Conservation (phyloP, 192 early-diverging fungal species). For the Jimgerdemannia lactiflua region DNA sequence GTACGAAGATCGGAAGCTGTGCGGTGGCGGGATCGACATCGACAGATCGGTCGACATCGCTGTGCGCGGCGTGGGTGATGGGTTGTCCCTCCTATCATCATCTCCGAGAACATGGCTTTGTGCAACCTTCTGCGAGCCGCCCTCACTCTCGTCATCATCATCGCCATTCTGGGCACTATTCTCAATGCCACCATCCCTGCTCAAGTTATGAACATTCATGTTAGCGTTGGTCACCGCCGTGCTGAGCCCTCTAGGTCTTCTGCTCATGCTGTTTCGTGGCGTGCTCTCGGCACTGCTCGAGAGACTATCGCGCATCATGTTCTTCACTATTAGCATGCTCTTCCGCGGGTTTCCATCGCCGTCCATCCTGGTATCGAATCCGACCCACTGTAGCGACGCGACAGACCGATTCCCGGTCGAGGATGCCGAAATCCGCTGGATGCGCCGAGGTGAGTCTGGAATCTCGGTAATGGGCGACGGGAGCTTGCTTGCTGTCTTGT, state of each 20-base stretch:
- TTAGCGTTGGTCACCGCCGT: not conserved
- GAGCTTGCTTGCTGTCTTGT: not conserved
- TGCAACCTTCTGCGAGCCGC: not conserved
- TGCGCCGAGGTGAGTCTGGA: not conserved
- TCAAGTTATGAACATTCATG: not conserved
- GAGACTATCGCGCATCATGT: constrained; percentile 9
- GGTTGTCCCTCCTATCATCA: not conserved
- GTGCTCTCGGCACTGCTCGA: not conserved
- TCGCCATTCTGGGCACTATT: not conserved
- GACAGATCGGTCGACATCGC: not conserved
- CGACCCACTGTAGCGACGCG: constrained; percentile 11
- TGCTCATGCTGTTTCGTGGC: not conserved
- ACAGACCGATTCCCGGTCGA: constrained; percentile 3
- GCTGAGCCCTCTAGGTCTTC: not conserved
- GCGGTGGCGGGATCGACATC: not conserved
- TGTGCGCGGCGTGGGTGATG: not conserved
- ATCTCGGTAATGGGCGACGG: not conserved
- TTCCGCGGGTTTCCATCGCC: not conserved
- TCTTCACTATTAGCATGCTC: constrained; percentile 4
- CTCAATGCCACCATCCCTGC: not conserved
- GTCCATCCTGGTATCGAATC: constrained; percentile 3
- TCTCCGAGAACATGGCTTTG: not conserved
- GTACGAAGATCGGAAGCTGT: too few species aligned
- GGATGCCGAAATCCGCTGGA: not conserved
- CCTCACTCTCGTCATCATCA: not conserved